phyloP scores from a whole-genome alignment of 345 rosid genomes.

The Ceriops zippeliana region DNA sequence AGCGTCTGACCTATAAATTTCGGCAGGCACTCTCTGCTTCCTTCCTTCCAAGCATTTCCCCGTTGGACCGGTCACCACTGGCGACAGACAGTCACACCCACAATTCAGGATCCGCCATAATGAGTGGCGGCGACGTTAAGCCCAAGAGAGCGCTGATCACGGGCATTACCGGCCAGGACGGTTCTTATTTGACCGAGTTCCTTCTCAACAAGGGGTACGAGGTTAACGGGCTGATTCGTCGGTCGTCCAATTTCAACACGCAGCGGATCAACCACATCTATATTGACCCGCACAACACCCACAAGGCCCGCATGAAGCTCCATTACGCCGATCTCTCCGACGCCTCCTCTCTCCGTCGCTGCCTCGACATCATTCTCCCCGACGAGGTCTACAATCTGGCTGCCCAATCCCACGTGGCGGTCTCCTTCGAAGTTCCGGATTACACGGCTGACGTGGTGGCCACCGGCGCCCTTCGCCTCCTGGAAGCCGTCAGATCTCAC shows the following conservation, averaged over 20 bases:
- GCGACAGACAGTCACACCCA: too few relatives aligned
- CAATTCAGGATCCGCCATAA: slow-evolving; percentile 28
- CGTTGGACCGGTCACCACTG: too few relatives aligned
- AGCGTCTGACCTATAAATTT: too few relatives aligned
- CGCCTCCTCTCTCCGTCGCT: slow-evolving; percentile 93
- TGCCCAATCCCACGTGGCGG: slow-evolving; percentile 93
- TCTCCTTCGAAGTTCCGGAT: slow-evolving; percentile 94
- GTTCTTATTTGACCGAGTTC: slow-evolving; percentile 89
- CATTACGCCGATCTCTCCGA: slow-evolving; percentile 83
- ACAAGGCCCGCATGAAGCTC: slow-evolving; percentile 88
- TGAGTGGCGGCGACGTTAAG: slow-evolving; percentile 30
- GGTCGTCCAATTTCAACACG: slow-evolving; percentile 93
- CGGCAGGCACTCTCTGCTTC: too few relatives aligned
- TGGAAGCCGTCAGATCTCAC: slow-evolving; percentile 93
- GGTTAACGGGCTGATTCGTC: slow-evolving; percentile 86
- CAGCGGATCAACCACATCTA: slow-evolving; percentile 95
- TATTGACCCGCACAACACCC: slow-evolving; percentile 85
- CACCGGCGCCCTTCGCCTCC: slow-evolving; percentile 86
- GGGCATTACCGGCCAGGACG: slow-evolving; percentile 96
- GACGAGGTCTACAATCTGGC: slow-evolving; percentile 95
- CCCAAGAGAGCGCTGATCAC: slow-evolving; percentile 70
- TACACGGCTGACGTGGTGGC: slow-evolving; percentile 95
- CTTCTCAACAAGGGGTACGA: slow-evolving; percentile 73
- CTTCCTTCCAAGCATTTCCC: too few relatives aligned
- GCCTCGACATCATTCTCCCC: slow-evolving; percentile 82